phyloP scores from a whole-genome alignment of 78 protist species.

The Isochrysis galbana region DNA sequence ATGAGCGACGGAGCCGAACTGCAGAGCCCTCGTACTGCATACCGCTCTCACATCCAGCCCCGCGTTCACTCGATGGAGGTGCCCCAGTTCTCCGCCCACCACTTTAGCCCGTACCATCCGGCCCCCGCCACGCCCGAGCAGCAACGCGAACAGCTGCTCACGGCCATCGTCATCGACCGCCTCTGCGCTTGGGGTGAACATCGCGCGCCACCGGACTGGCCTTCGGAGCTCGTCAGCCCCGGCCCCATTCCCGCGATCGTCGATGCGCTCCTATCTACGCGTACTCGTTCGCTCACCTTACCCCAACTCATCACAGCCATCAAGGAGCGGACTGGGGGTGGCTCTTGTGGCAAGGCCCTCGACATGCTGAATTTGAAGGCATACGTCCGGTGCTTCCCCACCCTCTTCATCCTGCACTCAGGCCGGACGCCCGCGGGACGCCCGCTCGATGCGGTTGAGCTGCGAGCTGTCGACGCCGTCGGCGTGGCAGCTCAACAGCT shows the following conservation, averaged over 20 bases:
- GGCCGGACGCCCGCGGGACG: slow-evolving; percentile 21
- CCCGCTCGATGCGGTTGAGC: background rate
- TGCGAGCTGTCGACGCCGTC: background rate
- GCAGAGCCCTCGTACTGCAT: too few species aligned
- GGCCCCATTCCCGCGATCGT: background rate
- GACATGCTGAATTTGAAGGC: slow-evolving; percentile 8
- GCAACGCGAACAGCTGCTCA: background rate
- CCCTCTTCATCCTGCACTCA: background rate
- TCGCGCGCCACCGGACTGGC: background rate
- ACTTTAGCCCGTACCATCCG: too few species aligned
- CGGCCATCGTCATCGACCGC: background rate
- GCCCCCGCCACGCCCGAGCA: background rate
- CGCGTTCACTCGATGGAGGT: too few species aligned
- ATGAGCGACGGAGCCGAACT: too few species aligned
- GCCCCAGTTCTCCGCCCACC: too few species aligned
- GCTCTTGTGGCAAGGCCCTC: background rate
- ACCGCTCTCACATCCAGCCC: too few species aligned
- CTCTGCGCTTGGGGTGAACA: slow-evolving; percentile 15
- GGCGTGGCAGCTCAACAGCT: too few species aligned
- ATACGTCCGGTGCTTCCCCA: slow-evolving; percentile 18
- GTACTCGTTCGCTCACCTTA: background rate
- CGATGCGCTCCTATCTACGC: background rate
- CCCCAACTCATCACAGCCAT: background rate
- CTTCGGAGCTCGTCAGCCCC: background rate
- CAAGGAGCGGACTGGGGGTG: background rate